A percentile compares a stretch with the other conserved stretches of the same genome.
phyloP scores from a whole-genome alignment of 257 asterid genomes.

The Osmanthus fragrans region DNA sequence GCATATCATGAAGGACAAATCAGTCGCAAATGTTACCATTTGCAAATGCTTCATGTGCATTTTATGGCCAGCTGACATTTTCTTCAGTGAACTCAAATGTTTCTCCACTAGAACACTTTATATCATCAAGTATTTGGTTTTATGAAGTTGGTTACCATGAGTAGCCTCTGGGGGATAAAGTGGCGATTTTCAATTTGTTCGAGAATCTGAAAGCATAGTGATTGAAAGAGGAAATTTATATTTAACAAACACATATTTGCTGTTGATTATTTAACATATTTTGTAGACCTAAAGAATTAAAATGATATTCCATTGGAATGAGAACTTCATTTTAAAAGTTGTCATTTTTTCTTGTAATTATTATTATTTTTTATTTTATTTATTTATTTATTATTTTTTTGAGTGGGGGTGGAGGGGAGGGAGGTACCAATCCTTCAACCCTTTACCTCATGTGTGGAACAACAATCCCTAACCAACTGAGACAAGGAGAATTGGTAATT shows the following conservation, averaged over 20 bases:
- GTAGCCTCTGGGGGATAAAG: background rate
- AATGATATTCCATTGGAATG: constrained; percentile 9
- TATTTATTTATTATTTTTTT: too few species aligned
- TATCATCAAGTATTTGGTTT: constrained; percentile 13
- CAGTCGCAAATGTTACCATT: background rate
- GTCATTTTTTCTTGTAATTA: background rate
- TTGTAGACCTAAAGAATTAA: background rate
- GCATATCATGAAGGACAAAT: constrained; percentile 1
- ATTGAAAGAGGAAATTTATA: background rate
- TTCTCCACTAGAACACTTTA: background rate
- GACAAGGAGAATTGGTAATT: too few species aligned
- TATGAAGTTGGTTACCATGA: constrained; percentile 10
- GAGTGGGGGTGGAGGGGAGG: too few species aligned
- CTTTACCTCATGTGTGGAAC: too few species aligned
- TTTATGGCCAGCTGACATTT: constrained; percentile 12
- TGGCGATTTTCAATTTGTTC: background rate
- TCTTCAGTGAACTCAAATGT: constrained; percentile 8
- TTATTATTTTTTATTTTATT: too few species aligned
- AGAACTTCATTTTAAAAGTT: constrained; percentile 13
- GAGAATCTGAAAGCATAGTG: background rate
- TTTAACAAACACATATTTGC: background rate
- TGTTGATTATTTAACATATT: constrained; percentile 4
- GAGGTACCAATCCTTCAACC: too few species aligned
- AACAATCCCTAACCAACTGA: too few species aligned
- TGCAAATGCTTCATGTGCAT: background rate